Evolutionary conservation across 495 filamentous ascomycete species (phyloP).

Genomic region (Aspergillus kassunensis): DNA sequence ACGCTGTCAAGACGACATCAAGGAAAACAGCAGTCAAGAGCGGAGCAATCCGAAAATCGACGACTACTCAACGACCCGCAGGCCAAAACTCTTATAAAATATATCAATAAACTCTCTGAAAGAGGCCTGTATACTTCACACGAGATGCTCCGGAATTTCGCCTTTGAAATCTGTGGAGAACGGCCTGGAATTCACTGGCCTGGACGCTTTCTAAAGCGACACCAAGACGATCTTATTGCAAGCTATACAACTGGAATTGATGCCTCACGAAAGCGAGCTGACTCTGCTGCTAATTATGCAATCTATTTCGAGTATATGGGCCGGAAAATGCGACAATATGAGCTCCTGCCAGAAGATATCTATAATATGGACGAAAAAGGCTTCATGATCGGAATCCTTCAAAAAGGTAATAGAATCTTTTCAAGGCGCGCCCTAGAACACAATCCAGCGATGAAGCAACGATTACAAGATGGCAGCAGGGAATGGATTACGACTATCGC

Average conservation of each 20-base stretch:
- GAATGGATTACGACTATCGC: slow-evolving; percentile 10
- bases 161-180: neutral
- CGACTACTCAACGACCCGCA: neutral
- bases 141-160: neutral
- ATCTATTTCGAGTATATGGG: neutral
- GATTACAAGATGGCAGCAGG: slow-evolving; percentile 2
- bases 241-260: neutral
- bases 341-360: neutral
- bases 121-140: neutral
- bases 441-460: neutral
- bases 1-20: neutral
- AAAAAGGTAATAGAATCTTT: slow-evolving; percentile 8
- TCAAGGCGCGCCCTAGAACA: neutral
- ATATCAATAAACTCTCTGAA: neutral
- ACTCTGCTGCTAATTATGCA: neutral
- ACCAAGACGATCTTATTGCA: neutral
- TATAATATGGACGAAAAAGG: neutral
- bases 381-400: neutral
- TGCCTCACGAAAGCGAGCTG: neutral
- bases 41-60: neutral
- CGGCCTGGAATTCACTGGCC: neutral
- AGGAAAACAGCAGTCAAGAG: neutral
- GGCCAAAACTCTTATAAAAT: neutral
- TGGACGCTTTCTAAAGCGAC: neutral
- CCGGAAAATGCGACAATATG: neutral